Evolutionary conservation across 2,329 filamentous ascomycete genomes (phyloP), one percentile per base, ranked within the genome.

Genomic region (Chaetomium sp.): DNA sequence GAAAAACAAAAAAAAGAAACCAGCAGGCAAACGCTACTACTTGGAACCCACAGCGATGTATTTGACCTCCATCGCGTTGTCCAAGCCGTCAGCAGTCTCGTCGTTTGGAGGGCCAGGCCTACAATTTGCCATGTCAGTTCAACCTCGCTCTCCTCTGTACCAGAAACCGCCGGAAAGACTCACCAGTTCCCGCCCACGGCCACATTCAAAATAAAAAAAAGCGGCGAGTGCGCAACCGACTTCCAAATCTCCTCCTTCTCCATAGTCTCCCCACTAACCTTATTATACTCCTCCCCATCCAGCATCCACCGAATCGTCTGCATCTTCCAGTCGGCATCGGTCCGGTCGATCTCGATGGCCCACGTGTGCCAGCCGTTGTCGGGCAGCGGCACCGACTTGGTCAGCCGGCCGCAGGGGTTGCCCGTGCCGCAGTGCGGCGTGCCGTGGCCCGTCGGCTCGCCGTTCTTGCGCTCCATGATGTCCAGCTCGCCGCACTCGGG

Each of bases 401-500:
- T 57, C 45, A 56, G 12, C 21, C 0, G 1, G 16, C 54, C 54
- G 45, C 60, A 62, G 3, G 60, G 27, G 5, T 9, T 16, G 1
- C 42, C 54, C 19, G 12, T 13, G 1, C 53, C 60, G 54, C 60
- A 62, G 33, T 62, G 60, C 64, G 51, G 73, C 1, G 80, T 82
- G 4, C 81, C 81, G 67, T 79, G 78, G 16, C 76, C 81, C 1
- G 74, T 78, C 60, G 77, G 68, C 29, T 72, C 68, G 12, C 81
- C 81, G 71, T 82, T 79, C 63, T 83, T 75, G 29, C 76, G 77
- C 75, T 83, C 81, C 62, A 82, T 77, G 63, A 82, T 76, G 69
- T 83, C 81, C 53, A 83, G 73, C 74, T 83, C 81, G 35, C 81
- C 82, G 68, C 80, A 82, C 10, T 72, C 72, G 1, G 81, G 82